Base-by-base conservation (phyloP, 2,329 filamentous ascomycete genomes). In the Neofusicoccum sp. region DNA sequence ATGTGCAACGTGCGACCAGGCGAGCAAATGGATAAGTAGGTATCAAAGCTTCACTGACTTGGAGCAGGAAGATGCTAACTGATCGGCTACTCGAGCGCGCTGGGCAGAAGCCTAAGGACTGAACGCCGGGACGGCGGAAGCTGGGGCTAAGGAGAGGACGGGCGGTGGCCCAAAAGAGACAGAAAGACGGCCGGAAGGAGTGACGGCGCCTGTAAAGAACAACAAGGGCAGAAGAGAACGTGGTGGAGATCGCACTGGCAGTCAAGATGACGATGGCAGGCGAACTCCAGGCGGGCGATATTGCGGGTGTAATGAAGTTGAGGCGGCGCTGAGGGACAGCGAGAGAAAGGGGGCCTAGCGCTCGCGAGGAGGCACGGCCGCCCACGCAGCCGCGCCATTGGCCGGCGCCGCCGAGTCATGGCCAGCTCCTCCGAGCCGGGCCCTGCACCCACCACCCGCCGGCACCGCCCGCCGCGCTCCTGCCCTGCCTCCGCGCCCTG, bases 131-230 rank as follows among this genome's bases (percentile, higher is more conserved):
- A 45, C 30, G 44, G 38, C 34, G 56, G 47, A 26, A 62, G 64
- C 45, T 61, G 60, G 51, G 54, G 14, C 67, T 66, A 75, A 75
- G 69, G 73, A 75, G 70, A 68, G 73, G 73, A 75, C 71, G 69
- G 73, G 73, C 73, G 20, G 65, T 59, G 66, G 70, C 69, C 73
- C 67, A 73, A 63, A 63, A 73, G 62, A 59, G 68, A 54, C 54
- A 66, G 66, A 64, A 65, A 63, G 70, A 73, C 71, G 70, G 70
- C 73, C 70, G 71, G 73, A 75, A 75, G 72, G 73, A 75, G 71
- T 75, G 73, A 72, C 72, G 69, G 71, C 72, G 70, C 68, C 72
- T 73, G 69, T 69, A 71, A 73, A 72, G 73, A 75, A 69, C 67
- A 68, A 70, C 71, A 63, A 47, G 53, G 58, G 63, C 60, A 67